phyloP scores from a whole-genome alignment of 768 basidiomycete genomes.

The Atractiella rhizophila region DNA sequence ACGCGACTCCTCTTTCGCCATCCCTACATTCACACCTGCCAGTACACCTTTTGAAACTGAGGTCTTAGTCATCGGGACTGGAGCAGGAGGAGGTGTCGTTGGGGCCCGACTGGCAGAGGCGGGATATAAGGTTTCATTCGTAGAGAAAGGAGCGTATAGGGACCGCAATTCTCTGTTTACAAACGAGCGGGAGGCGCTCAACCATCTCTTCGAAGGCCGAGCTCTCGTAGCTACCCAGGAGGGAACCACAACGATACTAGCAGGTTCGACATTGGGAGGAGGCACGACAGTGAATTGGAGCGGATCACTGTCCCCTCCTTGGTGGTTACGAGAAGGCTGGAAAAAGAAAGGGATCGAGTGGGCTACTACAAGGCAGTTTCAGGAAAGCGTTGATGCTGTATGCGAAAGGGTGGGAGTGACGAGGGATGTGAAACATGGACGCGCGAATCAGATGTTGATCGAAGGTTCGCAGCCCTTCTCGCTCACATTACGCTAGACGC shows the following conservation, averaged over 20 bases:
- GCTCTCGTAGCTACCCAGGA: conserved; percentile 16
- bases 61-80: conserved; percentile 14
- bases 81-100: conserved; percentile 15
- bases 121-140: conserved; percentile 10
- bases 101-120: conserved; percentile 9
- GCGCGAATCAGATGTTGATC: too few species aligned
- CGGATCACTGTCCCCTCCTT: too few species aligned
- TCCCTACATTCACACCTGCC: conserved; percentile 1
- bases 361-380: too few species aligned
- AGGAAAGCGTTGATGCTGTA: too few species aligned
- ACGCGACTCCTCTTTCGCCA: conserved; percentile 3
- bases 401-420: too few species aligned
- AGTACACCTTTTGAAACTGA: conserved; percentile 11
- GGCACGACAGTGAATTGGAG: conserved; percentile 17
- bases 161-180: conserved; percentile 10
- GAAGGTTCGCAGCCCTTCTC: too few species aligned
- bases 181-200: conserved; percentile 5
- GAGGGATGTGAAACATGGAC: too few species aligned
- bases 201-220: conserved; percentile 9
- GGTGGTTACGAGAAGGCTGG: too few species aligned
- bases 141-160: conserved; percentile 15
- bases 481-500: too few species aligned
- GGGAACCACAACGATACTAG: conserved; percentile 14
- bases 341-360: too few species aligned
- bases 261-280: conserved; percentile 13